phyloP scores from a whole-genome alignment of 495 filamentous ascomycete genomes.

The Lepidopterella palustris region DNA sequence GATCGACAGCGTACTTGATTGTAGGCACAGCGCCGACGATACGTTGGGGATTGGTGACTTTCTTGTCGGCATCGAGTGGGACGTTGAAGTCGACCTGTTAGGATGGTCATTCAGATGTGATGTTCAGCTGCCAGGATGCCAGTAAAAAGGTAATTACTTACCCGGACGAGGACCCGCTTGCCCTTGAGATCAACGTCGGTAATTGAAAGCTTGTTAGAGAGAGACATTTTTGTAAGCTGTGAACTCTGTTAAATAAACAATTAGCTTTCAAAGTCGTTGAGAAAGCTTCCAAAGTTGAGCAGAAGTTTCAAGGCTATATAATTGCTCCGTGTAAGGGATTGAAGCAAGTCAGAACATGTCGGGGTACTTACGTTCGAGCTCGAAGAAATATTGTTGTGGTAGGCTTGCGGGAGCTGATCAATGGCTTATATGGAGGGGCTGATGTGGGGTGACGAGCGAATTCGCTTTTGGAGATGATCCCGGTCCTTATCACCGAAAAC shows the following conservation, averaged over 20 bases:
- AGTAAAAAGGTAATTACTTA: slow-evolving; percentile 45
- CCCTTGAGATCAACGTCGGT: slow-evolving; percentile 92
- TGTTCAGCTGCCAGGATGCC: neutral
- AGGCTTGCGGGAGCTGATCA: neutral
- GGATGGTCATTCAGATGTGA: slow-evolving; percentile 2
- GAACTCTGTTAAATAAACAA: neutral
- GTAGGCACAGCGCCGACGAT: slow-evolving; percentile 96
- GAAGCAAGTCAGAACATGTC: neutral
- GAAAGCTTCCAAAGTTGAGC: neutral
- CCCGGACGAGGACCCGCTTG: slow-evolving; percentile 95
- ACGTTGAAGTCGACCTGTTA: slow-evolving; percentile 98
- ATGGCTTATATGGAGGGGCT: neutral
- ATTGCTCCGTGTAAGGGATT: neutral
- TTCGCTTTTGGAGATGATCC: neutral
- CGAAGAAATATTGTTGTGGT: neutral
- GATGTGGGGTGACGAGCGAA: slow-evolving; percentile 1
- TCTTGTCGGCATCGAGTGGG: slow-evolving; percentile 80
- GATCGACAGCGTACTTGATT: slow-evolving; percentile 93
- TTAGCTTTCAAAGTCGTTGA: neutral
- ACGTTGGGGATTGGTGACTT: slow-evolving; percentile 96
- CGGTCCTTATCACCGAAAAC: neutral
- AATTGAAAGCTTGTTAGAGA: slow-evolving; percentile 96
- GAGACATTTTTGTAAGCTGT: slow-evolving; percentile 67
- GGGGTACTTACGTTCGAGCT: neutral
- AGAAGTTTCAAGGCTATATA: neutral